Evolutionary conservation across 140 eudicot genomes (phyloP), one percentile per base, ranked within the genome.

Genomic region (Flaveria floridana): DNA sequence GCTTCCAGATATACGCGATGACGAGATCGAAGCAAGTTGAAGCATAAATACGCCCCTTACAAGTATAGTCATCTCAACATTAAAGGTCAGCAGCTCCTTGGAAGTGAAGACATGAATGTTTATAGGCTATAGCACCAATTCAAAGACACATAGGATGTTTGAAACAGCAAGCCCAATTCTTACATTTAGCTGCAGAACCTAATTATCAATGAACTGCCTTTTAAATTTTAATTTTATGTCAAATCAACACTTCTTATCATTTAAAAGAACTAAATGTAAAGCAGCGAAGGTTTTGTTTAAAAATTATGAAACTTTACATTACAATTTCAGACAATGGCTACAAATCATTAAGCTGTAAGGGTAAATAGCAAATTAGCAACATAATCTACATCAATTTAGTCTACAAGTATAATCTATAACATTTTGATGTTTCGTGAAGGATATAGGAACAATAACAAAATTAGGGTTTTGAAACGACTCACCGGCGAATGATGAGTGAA

Each of bases 401-500:
- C 53, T 26, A 23, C 39, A 51, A 51, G 14, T 19, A 20, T 3
- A 37, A 65, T n/a, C 67, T 37, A 30, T 50, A 15, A 65, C 37
- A 66, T 7, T 11, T 19, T 21, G 18, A 51, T 8, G 67, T 37
- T 51, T 76, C 5, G 12, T 7, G 11, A 13, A 7, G 12, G 20
- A 50, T 50, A 6, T 41, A 76, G 1, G 58, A 65, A 30, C 5
- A 34, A 48, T 48, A 51, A 18, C 20, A 78, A 9, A 74, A 59
- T 18, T 79, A 73, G 87, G 82, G 80, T 79, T 77, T 75, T 15
- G 15, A 66, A 68, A 62, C 23, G 72, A 74, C 83, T 57, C 62
- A 91, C 97, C 97, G 4, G 97, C 96, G 73, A 92, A 89, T 46
- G 95, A 71, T 39, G 94, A 81, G 84, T 85, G 94, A 23, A 92